These are phyloP conservation scores for Chalciporus piperatus DNA, from an alignment of 768 basidiomycete genomes.

Conservation along the genomic window DNA sequence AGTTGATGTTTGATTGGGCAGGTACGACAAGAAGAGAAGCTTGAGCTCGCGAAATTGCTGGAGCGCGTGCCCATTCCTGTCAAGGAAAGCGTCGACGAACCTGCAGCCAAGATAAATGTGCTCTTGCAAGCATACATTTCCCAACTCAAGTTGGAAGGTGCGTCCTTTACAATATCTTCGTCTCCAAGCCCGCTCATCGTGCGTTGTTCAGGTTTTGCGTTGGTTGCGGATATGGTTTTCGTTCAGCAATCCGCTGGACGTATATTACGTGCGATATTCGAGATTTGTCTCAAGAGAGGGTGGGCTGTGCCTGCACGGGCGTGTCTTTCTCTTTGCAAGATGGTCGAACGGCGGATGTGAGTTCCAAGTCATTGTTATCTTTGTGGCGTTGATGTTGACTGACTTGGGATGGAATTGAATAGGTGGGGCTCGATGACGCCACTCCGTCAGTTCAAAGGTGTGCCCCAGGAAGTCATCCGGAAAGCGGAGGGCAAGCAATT, in stretches of 20 bases:
- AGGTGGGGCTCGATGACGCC: conserved; percentile 94
- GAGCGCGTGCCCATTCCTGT: conserved; percentile 97
- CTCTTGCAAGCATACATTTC: conserved; percentile 94
- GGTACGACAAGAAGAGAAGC: conserved; percentile 80
- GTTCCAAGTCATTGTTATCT: too few relatives aligned
- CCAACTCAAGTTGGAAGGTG: conserved; percentile 86
- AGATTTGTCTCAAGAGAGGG: conserved; percentile 96
- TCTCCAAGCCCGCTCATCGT: background rate
- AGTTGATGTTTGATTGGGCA: conserved; percentile 13
- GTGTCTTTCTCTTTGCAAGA: conserved; percentile 92
- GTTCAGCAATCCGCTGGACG: conserved; percentile 97
- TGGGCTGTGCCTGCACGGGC: conserved; percentile 94
- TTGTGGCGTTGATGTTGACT: too few relatives aligned
- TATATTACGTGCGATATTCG: conserved; percentile 95
- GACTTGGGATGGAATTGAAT: too few relatives aligned
- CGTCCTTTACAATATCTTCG: conserved; percentile 2
- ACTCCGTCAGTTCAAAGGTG: conserved; percentile 90
- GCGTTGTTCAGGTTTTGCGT: conserved; percentile 58
- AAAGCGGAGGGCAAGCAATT: conserved; percentile 98
- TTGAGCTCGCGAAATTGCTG: conserved; percentile 84
- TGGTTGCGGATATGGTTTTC: conserved; percentile 92
- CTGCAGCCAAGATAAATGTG: conserved; percentile 96
- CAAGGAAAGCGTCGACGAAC: conserved; percentile 95
- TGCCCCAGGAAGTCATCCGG: conserved; percentile 78
- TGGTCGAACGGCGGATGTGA: conserved; percentile 82